phyloP scores from a whole-genome alignment of 176 grass and related monocot genomes.

The Saccharum spontaneum region DNA sequence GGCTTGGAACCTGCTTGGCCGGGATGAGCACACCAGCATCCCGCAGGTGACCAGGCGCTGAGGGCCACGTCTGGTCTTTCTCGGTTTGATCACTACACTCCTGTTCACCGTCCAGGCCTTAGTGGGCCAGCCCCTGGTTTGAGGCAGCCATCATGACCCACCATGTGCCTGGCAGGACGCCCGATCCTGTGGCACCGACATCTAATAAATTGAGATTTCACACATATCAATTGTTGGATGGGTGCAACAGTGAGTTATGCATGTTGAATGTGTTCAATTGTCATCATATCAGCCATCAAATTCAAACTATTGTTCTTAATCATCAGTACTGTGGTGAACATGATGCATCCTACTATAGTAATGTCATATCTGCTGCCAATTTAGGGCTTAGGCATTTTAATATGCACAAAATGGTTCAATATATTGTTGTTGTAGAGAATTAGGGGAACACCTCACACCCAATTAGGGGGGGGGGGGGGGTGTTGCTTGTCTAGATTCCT shows the following conservation, averaged over 20 bases:
- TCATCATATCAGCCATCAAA: background rate
- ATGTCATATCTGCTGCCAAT: background rate
- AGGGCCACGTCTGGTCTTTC: background rate
- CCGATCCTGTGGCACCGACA: background rate
- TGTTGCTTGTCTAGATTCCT: background rate
- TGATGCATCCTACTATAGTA: conserved; percentile 9
- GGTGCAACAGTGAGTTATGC: background rate
- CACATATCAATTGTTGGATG: background rate
- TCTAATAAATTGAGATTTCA: background rate
- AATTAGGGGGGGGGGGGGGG: no score
- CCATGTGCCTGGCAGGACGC: background rate
- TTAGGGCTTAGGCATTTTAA: conserved; percentile 11
- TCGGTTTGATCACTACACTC: background rate
- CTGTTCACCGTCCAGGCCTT: background rate
- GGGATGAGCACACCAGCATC: background rate
- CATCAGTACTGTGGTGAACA: background rate
- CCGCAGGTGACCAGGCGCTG: background rate
- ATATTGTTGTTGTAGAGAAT: background rate
- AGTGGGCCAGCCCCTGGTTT: background rate
- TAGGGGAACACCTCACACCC: no score
- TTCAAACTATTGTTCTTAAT: conserved; percentile 3
- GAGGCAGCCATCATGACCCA: background rate
- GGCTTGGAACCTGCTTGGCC: background rate
- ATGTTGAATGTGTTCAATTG: background rate
- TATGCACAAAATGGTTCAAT: background rate